Evolutionary conservation across 2,329 filamentous ascomycete genomes (phyloP).

Genomic region (Huntiella bhutanensis): DNA sequence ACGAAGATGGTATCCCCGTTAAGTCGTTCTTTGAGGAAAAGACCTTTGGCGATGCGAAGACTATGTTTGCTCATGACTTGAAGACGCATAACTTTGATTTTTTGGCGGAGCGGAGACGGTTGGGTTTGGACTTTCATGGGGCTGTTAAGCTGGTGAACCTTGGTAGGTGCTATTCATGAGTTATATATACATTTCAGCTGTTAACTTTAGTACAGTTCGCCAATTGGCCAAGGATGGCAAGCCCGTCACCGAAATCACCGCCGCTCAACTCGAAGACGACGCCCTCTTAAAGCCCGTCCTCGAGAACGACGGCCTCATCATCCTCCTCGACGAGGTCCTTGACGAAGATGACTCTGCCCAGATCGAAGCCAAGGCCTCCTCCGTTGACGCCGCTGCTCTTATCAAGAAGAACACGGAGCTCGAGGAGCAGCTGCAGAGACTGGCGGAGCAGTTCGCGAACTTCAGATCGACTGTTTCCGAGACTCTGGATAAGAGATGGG

Average conservation of each 20-base stretch:
- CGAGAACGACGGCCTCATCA: conserved; percentile 76
- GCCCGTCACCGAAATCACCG: conserved; percentile 35
- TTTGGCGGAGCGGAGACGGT: conserved; percentile 33
- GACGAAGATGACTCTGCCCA: conserved; percentile 24
- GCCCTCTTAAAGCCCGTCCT: conserved; percentile 66
- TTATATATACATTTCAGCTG: neutral
- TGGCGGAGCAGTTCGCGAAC: conserved; percentile 46
- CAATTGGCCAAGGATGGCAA: conserved; percentile 25
- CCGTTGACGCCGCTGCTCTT: neutral
- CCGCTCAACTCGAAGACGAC: conserved; percentile 52
- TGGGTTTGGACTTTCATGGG: conserved; percentile 52
- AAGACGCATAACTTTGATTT: conserved; percentile 50
- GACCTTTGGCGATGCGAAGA: conserved; percentile 41
- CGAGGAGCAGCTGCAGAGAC: conserved; percentile 34
- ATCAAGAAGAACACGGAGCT: conserved; percentile 20
- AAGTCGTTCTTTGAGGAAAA: conserved; percentile 50
- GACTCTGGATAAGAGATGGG: conserved; percentile 47
- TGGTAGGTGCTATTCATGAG: conserved; percentile 17
- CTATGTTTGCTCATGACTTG: conserved; percentile 52
- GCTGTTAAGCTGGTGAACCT: conserved; percentile 61
- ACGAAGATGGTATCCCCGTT: conserved; percentile 39
- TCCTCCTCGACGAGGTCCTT: conserved; percentile 62
- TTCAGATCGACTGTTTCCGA: conserved; percentile 47
- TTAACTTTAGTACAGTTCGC: conserved; percentile 23
- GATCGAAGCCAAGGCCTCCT: neutral